phyloP scores from a whole-genome alignment of 192 early-diverging fungal species.

The Linnemannia schmuckeri region DNA sequence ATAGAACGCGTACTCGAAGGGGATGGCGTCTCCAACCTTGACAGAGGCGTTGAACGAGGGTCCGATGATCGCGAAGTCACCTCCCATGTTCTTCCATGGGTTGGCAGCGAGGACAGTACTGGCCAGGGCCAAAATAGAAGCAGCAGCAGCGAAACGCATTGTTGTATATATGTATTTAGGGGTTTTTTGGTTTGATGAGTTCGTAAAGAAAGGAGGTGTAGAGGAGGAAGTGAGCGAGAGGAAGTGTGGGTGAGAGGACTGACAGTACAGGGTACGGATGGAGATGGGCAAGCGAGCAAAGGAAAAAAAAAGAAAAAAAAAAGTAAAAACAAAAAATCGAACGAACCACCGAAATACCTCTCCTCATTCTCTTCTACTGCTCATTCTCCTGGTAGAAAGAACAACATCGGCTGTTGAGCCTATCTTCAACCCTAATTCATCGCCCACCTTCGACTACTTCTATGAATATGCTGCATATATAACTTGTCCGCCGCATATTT shows the following conservation, averaged over 20 bases:
- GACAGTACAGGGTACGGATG: conserved; percentile 18
- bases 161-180: neutral
- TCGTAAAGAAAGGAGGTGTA: neutral
- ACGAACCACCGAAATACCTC: neutral
- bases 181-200: neutral
- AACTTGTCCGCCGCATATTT: neutral
- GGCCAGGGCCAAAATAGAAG: conserved; percentile 25
- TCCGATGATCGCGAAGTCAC: conserved; percentile 36
- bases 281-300: conserved; percentile 50
- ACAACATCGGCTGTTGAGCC: conserved; percentile 6
- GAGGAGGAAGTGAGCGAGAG: neutral
- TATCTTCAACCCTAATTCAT: neutral
- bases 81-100: conserved; percentile 46
- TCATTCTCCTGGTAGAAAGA: neutral
- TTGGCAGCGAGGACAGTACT: conserved; percentile 20
- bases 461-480: neutral
- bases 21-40: conserved; percentile 55
- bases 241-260: neutral
- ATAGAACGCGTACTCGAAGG: conserved; percentile 46
- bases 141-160: conserved; percentile 40
- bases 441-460: neutral
- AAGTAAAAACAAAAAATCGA: conserved; percentile 1
- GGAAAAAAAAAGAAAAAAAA: conserved; percentile 23
- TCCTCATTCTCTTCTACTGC: neutral
- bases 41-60: conserved; percentile 44